Percentiles rank a stretch among this genome's conserved stretches.
Evolutionary conservation across 139 green algal genomes (phyloP).

Genomic region (Coelastrella sp.): DNA sequence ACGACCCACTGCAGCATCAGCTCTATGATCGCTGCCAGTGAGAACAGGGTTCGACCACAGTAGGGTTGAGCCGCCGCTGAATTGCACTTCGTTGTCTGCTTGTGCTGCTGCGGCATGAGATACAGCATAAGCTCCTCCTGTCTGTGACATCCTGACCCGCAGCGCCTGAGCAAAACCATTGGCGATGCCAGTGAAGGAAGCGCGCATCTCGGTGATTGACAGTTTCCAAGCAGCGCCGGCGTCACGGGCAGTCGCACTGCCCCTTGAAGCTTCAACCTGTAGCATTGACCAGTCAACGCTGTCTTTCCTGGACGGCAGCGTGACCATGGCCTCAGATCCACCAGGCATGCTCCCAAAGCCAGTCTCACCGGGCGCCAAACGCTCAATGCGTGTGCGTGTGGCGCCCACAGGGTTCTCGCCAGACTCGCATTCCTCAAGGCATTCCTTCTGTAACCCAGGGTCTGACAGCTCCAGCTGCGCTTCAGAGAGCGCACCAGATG

Average conservation of each 20-base stretch:
- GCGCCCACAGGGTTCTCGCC: not conserved
- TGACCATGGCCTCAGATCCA: not conserved
- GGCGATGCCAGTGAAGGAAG: not conserved
- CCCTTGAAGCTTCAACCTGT: too few relatives aligned
- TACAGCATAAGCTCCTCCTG: not conserved
- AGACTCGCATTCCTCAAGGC: not conserved
- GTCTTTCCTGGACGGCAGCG: not conserved
- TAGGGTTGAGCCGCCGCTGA: not conserved
- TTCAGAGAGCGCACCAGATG: not conserved
- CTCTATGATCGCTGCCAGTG: not conserved
- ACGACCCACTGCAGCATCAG: not conserved
- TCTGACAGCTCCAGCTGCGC: not conserved
- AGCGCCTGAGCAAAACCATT: not conserved
- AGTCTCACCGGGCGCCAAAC: not conserved
- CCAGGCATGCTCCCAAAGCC: slow-evolving; percentile 23
- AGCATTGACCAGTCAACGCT: not conserved
- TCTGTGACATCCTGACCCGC: not conserved
- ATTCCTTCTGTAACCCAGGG: not conserved
- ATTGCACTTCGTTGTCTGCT: not conserved
- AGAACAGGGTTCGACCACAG: not conserved
- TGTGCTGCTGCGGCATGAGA: not conserved
- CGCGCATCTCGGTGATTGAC: not conserved
- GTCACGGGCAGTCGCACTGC: too few relatives aligned
- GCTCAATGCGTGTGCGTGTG: not conserved
- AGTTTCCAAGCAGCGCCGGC: not conserved